Evolutionary conservation across 331 rosid genomes (phyloP).

Genomic region (Erythrophleum ivorense): DNA sequence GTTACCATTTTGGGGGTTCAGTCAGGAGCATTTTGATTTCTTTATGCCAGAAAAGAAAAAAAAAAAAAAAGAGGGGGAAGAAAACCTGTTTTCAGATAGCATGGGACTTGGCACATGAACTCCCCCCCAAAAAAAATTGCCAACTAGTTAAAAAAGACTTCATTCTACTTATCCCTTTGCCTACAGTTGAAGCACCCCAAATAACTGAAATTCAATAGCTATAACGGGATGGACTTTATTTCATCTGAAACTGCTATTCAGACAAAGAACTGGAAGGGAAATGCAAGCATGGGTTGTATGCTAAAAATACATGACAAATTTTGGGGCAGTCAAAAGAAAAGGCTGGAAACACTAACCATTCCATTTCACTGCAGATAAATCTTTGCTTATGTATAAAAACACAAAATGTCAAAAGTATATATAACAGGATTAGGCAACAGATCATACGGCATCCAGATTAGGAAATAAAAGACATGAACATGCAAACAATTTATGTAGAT

Average conservation of each 20-base stretch:
- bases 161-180: no score
- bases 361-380: conserved; percentile 13
- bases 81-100: background rate
- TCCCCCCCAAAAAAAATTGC: background rate
- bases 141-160: background rate
- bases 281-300: background rate
- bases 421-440: conserved; percentile 14
- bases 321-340: background rate
- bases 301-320: background rate
- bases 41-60: background rate
- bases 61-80: background rate
- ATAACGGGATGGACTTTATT: background rate
- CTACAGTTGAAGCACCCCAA: background rate
- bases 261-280: conserved; percentile 6
- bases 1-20: no score
- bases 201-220: conserved; percentile 5
- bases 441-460: background rate
- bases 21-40: background rate
- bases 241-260: conserved; percentile 2
- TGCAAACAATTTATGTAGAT: conserved; percentile 21
- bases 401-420: conserved; percentile 9
- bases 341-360: background rate
- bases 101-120: background rate
- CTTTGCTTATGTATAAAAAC: background rate
- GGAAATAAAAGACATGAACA: conserved; percentile 16